Evolutionary conservation across 257 asterid species (phyloP).

Genomic region (Przewalskia tangutica): DNA sequence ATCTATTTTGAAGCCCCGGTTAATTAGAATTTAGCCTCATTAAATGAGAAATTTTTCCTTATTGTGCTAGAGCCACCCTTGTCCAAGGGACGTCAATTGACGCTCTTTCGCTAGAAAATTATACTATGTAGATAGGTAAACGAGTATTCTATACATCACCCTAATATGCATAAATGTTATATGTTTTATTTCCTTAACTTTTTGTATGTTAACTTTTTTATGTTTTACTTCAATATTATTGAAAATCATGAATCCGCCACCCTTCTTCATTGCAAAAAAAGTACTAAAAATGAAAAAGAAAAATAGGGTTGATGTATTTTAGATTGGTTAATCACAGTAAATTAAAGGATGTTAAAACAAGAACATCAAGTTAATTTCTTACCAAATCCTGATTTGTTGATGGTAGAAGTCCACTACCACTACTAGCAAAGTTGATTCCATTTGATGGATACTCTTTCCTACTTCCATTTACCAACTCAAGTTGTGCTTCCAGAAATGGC

Average conservation of each 20-base stretch:
- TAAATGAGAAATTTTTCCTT: not conserved
- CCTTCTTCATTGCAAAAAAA: too few species aligned
- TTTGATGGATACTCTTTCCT: constrained; percentile 33
- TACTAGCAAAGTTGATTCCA: constrained; percentile 78
- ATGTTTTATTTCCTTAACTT: too few species aligned
- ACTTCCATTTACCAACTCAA: constrained; percentile 32
- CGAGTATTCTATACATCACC: too few species aligned
- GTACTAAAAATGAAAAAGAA: too few species aligned
- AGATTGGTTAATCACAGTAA: not conserved
- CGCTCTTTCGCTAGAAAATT: too few species aligned
- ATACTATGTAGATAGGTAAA: too few species aligned
- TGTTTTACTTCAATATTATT: not conserved
- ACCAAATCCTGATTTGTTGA: constrained; percentile 50
- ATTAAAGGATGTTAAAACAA: not conserved
- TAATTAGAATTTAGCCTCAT: too few species aligned
- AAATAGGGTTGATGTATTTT: not conserved
- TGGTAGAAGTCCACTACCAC: constrained; percentile 64
- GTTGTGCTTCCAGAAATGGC: constrained; percentile 39
- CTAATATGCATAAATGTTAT: too few species aligned
- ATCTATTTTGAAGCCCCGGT: not conserved
- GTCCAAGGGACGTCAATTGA: too few species aligned
- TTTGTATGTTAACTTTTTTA: too few species aligned
- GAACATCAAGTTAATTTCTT: constrained; percentile 2
- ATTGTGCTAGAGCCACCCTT: too few species aligned
- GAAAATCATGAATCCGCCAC: too few species aligned